Percentiles rank a stretch among this genome's conserved stretches.
phyloP scores from a whole-genome alignment of 2,329 filamentous ascomycete genomes.

The Fusarium newnesense region DNA sequence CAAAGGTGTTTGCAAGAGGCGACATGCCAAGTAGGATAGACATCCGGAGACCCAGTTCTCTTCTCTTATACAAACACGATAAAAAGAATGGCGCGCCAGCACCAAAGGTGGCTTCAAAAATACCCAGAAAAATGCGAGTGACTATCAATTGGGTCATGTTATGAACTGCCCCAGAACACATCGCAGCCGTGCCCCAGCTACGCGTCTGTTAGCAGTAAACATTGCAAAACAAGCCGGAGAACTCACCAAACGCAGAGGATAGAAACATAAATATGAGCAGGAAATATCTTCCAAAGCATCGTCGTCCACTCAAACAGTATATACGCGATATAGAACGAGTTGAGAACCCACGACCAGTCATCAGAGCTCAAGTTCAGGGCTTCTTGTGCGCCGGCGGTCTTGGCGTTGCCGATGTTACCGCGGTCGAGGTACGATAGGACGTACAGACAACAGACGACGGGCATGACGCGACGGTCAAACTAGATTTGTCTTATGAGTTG shows the following conservation, averaged over 20 bases:
- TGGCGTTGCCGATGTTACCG: constrained; percentile 39
- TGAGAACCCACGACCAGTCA: constrained; percentile 37
- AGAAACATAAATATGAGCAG: constrained; percentile 25
- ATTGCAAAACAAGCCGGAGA: fast-evolving
- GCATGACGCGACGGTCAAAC: constrained; percentile 32
- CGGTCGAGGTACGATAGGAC: constrained; percentile 35
- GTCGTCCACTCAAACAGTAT: constrained; percentile 36
- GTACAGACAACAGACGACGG: constrained; percentile 35
- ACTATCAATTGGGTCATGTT: constrained; percentile 20
- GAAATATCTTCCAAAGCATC: constrained; percentile 35
- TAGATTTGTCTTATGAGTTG: fast-evolving
- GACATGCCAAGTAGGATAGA: constrained; percentile 30
- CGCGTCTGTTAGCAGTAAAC: fast-evolving
- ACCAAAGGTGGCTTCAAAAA: constrained; percentile 35
- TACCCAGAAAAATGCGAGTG: constrained; percentile 7
- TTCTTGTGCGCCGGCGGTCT: constrained; percentile 29
- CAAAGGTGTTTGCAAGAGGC: constrained; percentile 24
- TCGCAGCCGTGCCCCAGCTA: constrained; percentile 35
- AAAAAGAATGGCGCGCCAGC: constrained; percentile 34
- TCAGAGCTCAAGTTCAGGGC: constrained; percentile 6
- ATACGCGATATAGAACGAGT: constrained; percentile 36
- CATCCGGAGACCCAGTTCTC: constrained; percentile 22
- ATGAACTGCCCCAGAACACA: constrained; percentile 21
- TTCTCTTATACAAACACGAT: constrained; percentile 17
- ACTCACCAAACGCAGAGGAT: constrained; percentile 26